Evolutionary conservation across 495 filamentous ascomycete genomes (phyloP), one percentile per base, ranked within the genome.

Genomic region (Penicillium subrubescens): DNA sequence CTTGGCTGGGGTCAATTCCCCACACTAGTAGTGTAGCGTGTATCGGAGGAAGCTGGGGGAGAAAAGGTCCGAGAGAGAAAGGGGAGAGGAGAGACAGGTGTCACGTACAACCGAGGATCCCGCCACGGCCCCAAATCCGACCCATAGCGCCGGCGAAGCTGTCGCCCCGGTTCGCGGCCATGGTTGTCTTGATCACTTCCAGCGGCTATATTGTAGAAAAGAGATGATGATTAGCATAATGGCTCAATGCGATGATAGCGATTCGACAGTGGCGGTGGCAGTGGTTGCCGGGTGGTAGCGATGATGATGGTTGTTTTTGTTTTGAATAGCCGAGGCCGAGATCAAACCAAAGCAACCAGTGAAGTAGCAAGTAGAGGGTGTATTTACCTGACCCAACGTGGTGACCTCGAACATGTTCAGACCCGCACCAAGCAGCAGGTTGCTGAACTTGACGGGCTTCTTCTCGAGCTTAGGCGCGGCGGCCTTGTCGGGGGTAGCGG

Each of bases 401-500:
- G 92, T 96, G 75, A 96, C 93, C 82, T 97, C 94, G 77, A 97
- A 98, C 89, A 99, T 84, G 83, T 99, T 98, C 81, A 99, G 84
- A 52, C 94, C 94, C 72, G 92, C 96, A 68, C 95, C 95, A 73
- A 99, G 85, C 72, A 99, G 84, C 85, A 99, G 81, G 82, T 98
- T 99, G 83, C 93, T 97, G 87, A 98, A 98, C 87, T 97, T 98
- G 85, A 99, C 88, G 65, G 96, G 96, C 88, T 99, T 98, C 90
- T 97, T 98, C 90, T 97, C 93, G 70, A 94, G 82, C 81, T 77
- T 83, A 55, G 66, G 73, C 65, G 71, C 63, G 56, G 73, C 66
- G 72, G 84, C 82, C 73, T 86, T 82, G 63, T 83, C 75, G 64
- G 81, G 73, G 68, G 83, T 75, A 78, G 81, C 79, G 73, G 83